A percentile compares a stretch with the other conserved stretches of the same genome.
phyloP scores from a whole-genome alignment of 106 monocot genomes.

The Dendrobium catenatum region DNA sequence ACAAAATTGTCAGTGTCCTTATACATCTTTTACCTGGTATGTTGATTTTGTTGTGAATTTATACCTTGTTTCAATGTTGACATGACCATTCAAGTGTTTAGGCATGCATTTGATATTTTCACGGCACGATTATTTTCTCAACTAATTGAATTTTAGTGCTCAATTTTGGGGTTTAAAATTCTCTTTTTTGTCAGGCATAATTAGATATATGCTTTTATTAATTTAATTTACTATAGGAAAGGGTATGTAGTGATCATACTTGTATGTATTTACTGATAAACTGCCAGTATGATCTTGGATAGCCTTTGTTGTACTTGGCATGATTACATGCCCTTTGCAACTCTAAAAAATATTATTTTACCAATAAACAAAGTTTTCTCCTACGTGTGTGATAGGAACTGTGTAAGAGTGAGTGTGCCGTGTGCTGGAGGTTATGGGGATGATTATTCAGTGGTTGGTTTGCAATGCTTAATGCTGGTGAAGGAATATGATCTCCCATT shows the following conservation, averaged over 20 bases:
- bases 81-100: background rate
- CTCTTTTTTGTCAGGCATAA: background rate
- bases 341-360: no score
- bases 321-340: no score
- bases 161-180: background rate
- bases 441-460: no score
- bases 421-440: no score
- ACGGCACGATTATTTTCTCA: background rate
- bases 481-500: background rate
- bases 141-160: background rate
- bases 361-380: no score
- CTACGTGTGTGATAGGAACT: no score
- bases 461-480: background rate
- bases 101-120: background rate
- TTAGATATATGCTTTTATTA: background rate
- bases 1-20: conserved; percentile 96
- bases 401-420: no score
- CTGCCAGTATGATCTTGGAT: no score
- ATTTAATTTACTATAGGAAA: background rate
- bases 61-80: background rate
- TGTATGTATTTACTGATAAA: no score
- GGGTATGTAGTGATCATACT: background rate
- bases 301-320: no score
- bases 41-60: conserved; percentile 3
- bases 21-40: conserved; percentile 98